phyloP scores from a whole-genome alignment of 768 basidiomycete genomes.

The Botryobasidium botryosum region DNA sequence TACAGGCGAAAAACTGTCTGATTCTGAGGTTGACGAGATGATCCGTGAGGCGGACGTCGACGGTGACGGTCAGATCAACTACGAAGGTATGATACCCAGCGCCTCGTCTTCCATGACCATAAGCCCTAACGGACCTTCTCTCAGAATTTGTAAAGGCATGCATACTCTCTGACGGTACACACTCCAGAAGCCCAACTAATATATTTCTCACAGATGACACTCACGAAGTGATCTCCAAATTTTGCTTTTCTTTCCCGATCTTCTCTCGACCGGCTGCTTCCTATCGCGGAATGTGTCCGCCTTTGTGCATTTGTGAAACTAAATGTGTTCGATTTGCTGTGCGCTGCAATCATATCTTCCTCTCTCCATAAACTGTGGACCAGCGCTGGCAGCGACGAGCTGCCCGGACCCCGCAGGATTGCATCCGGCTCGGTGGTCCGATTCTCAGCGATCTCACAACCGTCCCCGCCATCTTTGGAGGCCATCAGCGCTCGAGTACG shows the following conservation, averaged over 20 bases:
- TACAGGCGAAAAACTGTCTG: constrained; percentile 35
- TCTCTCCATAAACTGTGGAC: no score
- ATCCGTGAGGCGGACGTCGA: constrained; percentile 32
- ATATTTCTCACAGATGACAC: constrained; percentile 40
- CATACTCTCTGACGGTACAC: constrained; percentile 4
- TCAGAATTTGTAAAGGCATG: constrained; percentile 62
- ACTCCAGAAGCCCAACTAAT: constrained; percentile 1
- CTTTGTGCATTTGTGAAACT: no score
- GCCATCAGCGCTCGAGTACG: no score
- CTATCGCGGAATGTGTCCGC: no score
- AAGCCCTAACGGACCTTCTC: constrained; percentile 3
- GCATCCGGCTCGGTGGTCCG: no score
- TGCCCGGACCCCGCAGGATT: no score
- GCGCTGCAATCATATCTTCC: no score
- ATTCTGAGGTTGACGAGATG: constrained; percentile 30
- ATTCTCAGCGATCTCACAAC: no score
- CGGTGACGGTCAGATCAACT: constrained; percentile 25
- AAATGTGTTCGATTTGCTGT: no score
- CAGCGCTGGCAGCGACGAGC: no score
- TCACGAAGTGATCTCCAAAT: constrained; percentile 34
- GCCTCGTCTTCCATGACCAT: constrained; percentile 13
- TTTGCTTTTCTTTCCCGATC: background rate
- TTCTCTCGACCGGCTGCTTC: no score
- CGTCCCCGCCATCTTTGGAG: no score
- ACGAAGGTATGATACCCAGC: constrained; percentile 11